Evolutionary conservation across 208 protist genomes (phyloP), one percentile per base, ranked within the genome.

Genomic region (Vickermania ingenoplastis): DNA sequence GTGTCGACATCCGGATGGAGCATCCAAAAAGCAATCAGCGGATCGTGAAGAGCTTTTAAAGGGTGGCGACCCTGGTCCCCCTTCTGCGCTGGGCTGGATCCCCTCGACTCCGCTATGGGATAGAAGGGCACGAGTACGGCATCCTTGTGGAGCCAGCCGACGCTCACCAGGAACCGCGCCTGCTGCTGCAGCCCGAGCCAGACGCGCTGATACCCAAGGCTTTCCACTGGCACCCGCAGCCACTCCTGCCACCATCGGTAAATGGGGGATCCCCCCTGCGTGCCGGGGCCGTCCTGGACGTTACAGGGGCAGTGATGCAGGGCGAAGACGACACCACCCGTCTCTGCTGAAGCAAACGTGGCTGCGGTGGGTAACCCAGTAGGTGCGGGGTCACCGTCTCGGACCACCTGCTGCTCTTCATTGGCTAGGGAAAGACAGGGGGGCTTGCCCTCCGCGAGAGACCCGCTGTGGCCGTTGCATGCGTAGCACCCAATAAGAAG

Each of bases 11-110:
- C 63, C 45, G 63, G 63, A 23, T 22, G 17, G 11, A 69, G 21
- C 59, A 69, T 59, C 63, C 63, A 69, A 4, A 17, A 5, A 11
- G 63, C 63, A 14, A 69, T 27, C 7, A 41, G 30, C 3, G 63
- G 63, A 48, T 69, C 63, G 24, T 48, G 50, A 5, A 54, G 21
- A 26, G 7, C 5, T 7, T n/a, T 7, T 17, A 17, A 17, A 45
- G 36, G 36, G 17, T 7, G 17, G 17, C 11, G 17, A 45, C 36
- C 36, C 11, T 7, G 7, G 11, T 7, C 17, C 7, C 36, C 11
- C 7, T n/a, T 7, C 11, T 7, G 17, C 11, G 36, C 36, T 45
- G 36, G 36, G 11, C 11, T n/a, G 7, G 36, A 17, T 45, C 11
- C 17, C 11, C 36, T 7, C 11, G 36, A 45, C 36, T 45, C 11